Base-by-base conservation (phyloP, 1,284 basidiomycete species). In the Sporisorium exsertum region DNA sequence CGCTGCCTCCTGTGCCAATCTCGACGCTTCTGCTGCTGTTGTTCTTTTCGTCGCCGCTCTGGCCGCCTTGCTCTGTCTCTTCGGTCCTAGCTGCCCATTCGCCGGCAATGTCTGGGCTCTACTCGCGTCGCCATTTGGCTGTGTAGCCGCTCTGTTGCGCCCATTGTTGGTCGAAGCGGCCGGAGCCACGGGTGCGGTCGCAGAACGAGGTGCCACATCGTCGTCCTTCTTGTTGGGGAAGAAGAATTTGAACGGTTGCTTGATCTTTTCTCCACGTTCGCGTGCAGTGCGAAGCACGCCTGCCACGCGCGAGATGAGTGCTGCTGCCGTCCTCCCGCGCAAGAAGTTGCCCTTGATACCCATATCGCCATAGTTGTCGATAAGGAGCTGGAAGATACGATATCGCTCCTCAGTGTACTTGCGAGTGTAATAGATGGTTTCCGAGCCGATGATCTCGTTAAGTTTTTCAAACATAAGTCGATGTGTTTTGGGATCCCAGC, bases 401-500 rank as follows among this genome's bases (percentile, higher is more conserved):
- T 52, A 61, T 5, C 69, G 64, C 27, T 77, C 74, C 32, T 68
- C 65, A 20, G 65, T 64, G 50, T 77, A 72, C 35, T 66, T 65
- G 55, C 60, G 61, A 0, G 69, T 69, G 46, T 65, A 67, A 52
- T 65, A 67, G 49, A 67, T 64, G 13, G 65, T 70, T n/a, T 72
- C 61, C 5, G 26, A 47, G 40, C 50, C 58, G 42, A 72, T 64
- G 52, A 77, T 77, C 22, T 77, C 74, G 59, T 72, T 70, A 47
- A 77, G 69, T 49, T 77, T 77, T 22, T 64, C 64, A 16, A 77
- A 77, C 64, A 77, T 72, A 15, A 77, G 74, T 5, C 66, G 50
- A 40, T 70, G 66, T 22, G 62, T 70, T 22, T 70, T 70, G 20
- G 63, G 63, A 54, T 66, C 66, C 72, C 67, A 70, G 18, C 72